phyloP scores from a whole-genome alignment of 352 stramenopile species.

The Phytophthora multivora region DNA sequence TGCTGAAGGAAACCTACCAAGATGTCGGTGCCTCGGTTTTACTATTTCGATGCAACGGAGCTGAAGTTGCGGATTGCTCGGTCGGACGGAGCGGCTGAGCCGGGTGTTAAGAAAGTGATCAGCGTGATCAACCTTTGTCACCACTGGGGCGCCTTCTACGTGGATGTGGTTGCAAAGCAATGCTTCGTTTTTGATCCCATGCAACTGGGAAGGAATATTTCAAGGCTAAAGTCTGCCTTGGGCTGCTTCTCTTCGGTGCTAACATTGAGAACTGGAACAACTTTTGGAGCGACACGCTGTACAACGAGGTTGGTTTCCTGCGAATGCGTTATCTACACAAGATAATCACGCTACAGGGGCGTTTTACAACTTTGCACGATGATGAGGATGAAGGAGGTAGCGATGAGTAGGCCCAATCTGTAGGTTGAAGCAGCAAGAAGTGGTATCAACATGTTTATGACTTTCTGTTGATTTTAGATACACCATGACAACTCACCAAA shows the following conservation, averaged over 20 bases:
- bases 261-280: slow-evolving; percentile 3
- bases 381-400: background rate
- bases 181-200: slow-evolving; percentile 10
- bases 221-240: slow-evolving; percentile 1
- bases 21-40: slow-evolving; percentile 1
- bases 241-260: slow-evolving; percentile 14
- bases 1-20: slow-evolving; percentile 1
- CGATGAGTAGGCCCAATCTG: background rate
- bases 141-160: slow-evolving; percentile 7
- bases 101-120: background rate
- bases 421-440: background rate
- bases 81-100: background rate
- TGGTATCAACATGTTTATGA: background rate
- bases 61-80: background rate
- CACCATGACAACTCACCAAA: background rate
- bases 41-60: slow-evolving; percentile 6
- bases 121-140: slow-evolving; percentile 9
- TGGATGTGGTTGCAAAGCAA: background rate
- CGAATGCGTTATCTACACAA: slow-evolving; percentile 6
- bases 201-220: background rate
- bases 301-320: slow-evolving; percentile 3
- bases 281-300: slow-evolving; percentile 7
- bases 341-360: background rate
- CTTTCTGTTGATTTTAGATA: background rate
- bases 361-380: background rate